Conservation (phyloP, 345 rosid genomes). For the Populus alba region DNA sequence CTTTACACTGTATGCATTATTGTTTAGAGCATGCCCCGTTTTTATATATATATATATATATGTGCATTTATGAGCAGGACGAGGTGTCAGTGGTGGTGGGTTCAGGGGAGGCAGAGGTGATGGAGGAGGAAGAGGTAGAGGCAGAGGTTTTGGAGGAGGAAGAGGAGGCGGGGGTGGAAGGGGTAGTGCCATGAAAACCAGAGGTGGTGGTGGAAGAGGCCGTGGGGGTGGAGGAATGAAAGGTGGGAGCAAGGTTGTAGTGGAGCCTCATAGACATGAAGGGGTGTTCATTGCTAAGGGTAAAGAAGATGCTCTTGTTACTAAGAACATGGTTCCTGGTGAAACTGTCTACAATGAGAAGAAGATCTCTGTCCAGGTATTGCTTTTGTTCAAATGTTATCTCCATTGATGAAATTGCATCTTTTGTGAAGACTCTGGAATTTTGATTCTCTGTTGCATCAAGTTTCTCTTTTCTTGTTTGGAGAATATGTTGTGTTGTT, state of each 20-base stretch:
- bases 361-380: conserved; percentile 81
- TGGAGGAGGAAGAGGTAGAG: conserved; percentile 26
- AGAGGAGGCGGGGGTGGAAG: conserved; percentile 45
- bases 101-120: conserved; percentile 31
- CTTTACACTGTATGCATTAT: background rate
- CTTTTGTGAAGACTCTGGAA: background rate
- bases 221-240: conserved; percentile 73
- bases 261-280: conserved; percentile 85
- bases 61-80: background rate
- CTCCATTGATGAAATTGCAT: background rate
- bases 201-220: conserved; percentile 42
- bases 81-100: conserved; percentile 23
- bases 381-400: background rate
- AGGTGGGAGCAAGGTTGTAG: conserved; percentile 80
- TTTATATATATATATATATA: no score
- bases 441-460: background rate
- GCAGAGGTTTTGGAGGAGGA: conserved; percentile 30
- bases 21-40: background rate
- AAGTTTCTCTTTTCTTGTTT: background rate
- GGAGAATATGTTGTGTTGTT: background rate
- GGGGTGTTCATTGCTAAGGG: conserved; percentile 91
- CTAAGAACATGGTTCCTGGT: conserved; percentile 86
- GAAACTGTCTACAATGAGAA: conserved; percentile 96
- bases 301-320: conserved; percentile 87
- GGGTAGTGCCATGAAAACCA: conserved; percentile 30